Evolutionary conservation across 495 filamentous ascomycete genomes (phyloP).

Genomic region (Immersiella caudata): DNA sequence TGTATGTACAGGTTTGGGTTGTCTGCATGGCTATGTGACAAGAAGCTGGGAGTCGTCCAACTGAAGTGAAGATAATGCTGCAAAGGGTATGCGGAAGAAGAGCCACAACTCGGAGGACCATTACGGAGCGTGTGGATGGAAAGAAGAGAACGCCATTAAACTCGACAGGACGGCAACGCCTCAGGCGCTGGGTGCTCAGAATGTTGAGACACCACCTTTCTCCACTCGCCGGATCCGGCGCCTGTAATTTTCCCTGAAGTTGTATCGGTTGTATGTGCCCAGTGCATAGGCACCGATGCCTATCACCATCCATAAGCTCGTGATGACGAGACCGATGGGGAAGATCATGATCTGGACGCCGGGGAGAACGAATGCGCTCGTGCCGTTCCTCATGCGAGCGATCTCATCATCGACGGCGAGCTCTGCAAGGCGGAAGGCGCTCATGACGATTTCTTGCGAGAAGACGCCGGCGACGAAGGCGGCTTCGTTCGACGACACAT

Average conservation of each 20-base stretch:
- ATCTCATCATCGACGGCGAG: conserved; percentile 42
- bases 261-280: conserved; percentile 64
- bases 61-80: conserved; percentile 6
- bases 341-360: conserved; percentile 68
- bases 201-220: conserved; percentile 39
- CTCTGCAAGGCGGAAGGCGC: conserved; percentile 45
- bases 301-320: conserved; percentile 60
- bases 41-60: not conserved
- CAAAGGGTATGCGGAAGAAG: conserved; percentile 9
- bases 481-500: conserved; percentile 65
- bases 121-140: not conserved
- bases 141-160: conserved; percentile 3
- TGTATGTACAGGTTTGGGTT: conserved; percentile 15
- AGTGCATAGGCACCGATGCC: conserved; percentile 59
- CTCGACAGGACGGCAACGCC: not conserved
- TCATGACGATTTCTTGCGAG: conserved; percentile 50
- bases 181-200: conserved; percentile 29
- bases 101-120: conserved; percentile 11
- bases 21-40: conserved; percentile 10
- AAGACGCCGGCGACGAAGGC: conserved; percentile 73
- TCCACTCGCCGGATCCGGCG: conserved; percentile 50
- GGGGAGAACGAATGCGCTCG: conserved; percentile 63
- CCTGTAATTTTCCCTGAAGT: conserved; percentile 64
- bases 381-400: conserved; percentile 40
- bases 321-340: conserved; percentile 69